Evolutionary conservation across 2,329 filamentous ascomycete species (phyloP).

Genomic region (Aspergillus spinulosporus): DNA sequence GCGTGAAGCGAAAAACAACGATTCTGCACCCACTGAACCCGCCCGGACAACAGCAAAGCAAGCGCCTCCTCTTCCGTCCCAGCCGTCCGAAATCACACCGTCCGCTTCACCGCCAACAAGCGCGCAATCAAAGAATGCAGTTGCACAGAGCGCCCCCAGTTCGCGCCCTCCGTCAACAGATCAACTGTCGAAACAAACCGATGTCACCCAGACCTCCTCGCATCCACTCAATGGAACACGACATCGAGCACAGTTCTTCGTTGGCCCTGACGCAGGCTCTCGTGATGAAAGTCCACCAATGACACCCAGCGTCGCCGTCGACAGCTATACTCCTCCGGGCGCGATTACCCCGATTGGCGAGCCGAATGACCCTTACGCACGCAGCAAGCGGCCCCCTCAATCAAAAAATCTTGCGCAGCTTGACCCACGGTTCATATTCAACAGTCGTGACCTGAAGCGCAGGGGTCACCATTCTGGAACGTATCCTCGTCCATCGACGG

Average conservation of each 20-base stretch:
- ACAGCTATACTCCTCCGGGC: conserved; percentile 60
- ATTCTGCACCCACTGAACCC: conserved; percentile 26
- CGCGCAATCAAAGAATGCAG: conserved; percentile 32
- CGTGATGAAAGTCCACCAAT: conserved; percentile 65
- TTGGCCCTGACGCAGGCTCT: conserved; percentile 59
- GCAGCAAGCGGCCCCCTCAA: conserved; percentile 72
- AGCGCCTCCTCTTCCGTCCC: conserved; percentile 22
- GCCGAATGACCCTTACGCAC: conserved; percentile 82
- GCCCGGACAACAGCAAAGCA: conserved; percentile 37
- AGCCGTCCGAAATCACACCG: conserved; percentile 51
- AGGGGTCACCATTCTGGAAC: conserved; percentile 58
- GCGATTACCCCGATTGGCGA: conserved; percentile 79
- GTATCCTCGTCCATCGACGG: conserved; percentile 45
- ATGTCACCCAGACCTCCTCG: conserved; percentile 45
- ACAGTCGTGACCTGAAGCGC: conserved; percentile 67
- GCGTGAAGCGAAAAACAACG: conserved; percentile 49
- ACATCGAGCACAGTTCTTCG: conserved; percentile 55
- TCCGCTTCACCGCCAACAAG: conserved; percentile 54
- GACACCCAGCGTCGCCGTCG: conserved; percentile 48
- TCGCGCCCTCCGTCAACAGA: conserved; percentile 45
- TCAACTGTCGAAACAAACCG: conserved; percentile 45
- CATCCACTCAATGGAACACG: conserved; percentile 49
- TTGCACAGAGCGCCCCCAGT: conserved; percentile 38
- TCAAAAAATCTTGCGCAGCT: conserved; percentile 65
- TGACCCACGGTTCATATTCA: conserved; percentile 83